These are phyloP conservation scores for Aspergillus floridensis DNA, from an alignment of 2,329 filamentous ascomycete genomes.

Conservation along the genomic window DNA sequence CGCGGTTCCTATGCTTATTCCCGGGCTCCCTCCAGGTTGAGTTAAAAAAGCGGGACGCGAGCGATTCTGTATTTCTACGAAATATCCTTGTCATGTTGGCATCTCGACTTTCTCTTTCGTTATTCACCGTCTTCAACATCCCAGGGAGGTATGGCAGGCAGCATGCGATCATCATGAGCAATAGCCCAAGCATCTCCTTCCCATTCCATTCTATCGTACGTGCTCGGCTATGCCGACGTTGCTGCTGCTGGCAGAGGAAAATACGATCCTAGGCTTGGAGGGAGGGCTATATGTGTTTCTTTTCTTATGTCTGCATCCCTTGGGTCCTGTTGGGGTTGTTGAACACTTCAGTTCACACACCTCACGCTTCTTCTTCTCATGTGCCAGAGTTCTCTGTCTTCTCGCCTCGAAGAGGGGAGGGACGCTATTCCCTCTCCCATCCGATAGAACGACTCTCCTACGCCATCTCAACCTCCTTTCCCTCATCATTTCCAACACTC, in stretches of 20 bases:
- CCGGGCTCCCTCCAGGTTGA: constrained; percentile 35
- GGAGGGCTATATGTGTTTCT: constrained; percentile 17
- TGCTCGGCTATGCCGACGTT: constrained; percentile 17
- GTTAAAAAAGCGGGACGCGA: constrained; percentile 14
- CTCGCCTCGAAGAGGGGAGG: constrained; percentile 14
- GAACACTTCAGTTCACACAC: constrained; percentile 8
- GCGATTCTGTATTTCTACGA: constrained; percentile 22
- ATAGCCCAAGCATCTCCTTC: constrained; percentile 11
- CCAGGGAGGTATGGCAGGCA: constrained; percentile 18
- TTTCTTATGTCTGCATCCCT: constrained; percentile 14
- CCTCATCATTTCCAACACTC: constrained; percentile 27
- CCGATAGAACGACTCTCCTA: constrained; percentile 24
- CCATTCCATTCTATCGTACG: constrained; percentile 16
- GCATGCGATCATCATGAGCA: constrained; percentile 19
- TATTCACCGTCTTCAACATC: constrained; percentile 17
- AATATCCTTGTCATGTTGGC: constrained; percentile 20
- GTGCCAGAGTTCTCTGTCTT: constrained; percentile 12
- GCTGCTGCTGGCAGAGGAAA: constrained; percentile 17
- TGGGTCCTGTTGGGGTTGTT: constrained; percentile 5
- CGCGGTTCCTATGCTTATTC: constrained; percentile 21
- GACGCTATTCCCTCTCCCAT: constrained; percentile 1
- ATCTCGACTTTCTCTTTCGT: constrained; percentile 19
- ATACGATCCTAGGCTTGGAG: constrained; percentile 14
- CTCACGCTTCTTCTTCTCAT: constrained; percentile 5
- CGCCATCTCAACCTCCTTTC: constrained; percentile 19